Evolutionary conservation across 2,329 filamentous ascomycete genomes (phyloP).

Genomic region (Hypomyces rosellus): DNA sequence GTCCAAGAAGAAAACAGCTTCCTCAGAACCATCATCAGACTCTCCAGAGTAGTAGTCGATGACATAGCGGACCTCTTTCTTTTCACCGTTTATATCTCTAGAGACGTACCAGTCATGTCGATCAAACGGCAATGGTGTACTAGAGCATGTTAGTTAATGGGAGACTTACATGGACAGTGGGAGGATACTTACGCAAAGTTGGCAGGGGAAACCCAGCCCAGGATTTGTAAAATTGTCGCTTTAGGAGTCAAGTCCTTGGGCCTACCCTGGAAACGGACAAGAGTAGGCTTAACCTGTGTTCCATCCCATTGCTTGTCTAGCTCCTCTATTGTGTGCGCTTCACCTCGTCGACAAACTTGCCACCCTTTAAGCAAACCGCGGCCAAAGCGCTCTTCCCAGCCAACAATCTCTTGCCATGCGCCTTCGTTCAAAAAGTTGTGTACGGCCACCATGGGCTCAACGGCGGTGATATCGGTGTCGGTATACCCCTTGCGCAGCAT

Average conservation of each 20-base stretch:
- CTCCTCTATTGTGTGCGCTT: constrained; percentile 49
- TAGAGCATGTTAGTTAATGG: constrained; percentile 25
- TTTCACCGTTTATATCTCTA: constrained; percentile 59
- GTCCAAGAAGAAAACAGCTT: constrained; percentile 93
- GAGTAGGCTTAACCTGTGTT: constrained; percentile 56
- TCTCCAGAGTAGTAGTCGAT: constrained; percentile 94
- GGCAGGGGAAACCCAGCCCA: constrained; percentile 72
- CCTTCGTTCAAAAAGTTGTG: constrained; percentile 99
- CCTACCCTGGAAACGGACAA: constrained; percentile 82
- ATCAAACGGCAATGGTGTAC: constrained; percentile 83
- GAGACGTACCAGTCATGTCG: constrained; percentile 95
- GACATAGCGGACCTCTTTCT: constrained; percentile 80
- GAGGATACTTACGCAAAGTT: constrained; percentile 61
- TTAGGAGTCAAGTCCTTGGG: constrained; percentile 90
- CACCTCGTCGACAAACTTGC: constrained; percentile 67
- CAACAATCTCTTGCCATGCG: constrained; percentile 90
- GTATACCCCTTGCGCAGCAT: constrained; percentile 93
- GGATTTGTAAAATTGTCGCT: constrained; percentile 72
- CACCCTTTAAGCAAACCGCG: constrained; percentile 66
- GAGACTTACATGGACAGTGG: background rate
- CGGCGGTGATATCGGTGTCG: constrained; percentile 86
- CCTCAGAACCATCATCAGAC: constrained; percentile 67
- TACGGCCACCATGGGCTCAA: constrained; percentile 94
- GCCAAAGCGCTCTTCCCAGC: constrained; percentile 84
- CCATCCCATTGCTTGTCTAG: constrained; percentile 48